Evolutionary conservation across 441 rosid genomes (phyloP), one percentile per base, ranked within the genome.

Genomic region (Syzygium syzygioides): DNA sequence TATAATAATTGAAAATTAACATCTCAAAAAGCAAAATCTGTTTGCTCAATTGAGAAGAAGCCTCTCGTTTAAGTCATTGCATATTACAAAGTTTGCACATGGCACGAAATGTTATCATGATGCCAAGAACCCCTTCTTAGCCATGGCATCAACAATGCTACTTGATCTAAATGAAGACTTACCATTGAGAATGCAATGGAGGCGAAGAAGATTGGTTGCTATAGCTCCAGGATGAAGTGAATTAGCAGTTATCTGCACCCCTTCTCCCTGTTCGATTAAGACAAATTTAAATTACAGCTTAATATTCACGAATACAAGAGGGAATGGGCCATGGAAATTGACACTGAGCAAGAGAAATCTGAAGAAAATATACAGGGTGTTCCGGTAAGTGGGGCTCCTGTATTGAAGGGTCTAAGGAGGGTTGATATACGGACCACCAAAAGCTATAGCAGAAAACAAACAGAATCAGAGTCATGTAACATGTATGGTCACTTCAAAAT

Each of bases 221-320:
- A 89, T 87, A 25, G 88, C 85, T 85, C 91, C 91, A 26, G 89
- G 91, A 87, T 89, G 91, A 89, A 89, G 91, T 32, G 89, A 87
- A 84, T 89, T 87, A 10, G 85, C 91, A 37, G 89, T 87, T 34
- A 89, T 87, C 25, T 89, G 56, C 71, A 89, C 89, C 87, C 89
- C 87, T 37, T 89, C 89, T 87, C 87, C 91, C 91, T 89, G 91
- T 25, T n/a, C 80, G 41, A 64, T 79, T 30, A 18, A 80, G 52
- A 55, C 14, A 28, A 68, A 56, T 19, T 14, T 45, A 17, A 41
- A 59, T 79, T 80, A 79, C 32, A 30, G 62, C 20, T 34, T 45
- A 87, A 41, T 87, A 45, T 37, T 45, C 48, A 79, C 4, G 20
- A 76, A 48, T 34, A 18, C 76, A 88, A 15, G 32, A 80, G 48